phyloP scores from a whole-genome alignment of 768 basidiomycete genomes.

The Mycena maculata region DNA sequence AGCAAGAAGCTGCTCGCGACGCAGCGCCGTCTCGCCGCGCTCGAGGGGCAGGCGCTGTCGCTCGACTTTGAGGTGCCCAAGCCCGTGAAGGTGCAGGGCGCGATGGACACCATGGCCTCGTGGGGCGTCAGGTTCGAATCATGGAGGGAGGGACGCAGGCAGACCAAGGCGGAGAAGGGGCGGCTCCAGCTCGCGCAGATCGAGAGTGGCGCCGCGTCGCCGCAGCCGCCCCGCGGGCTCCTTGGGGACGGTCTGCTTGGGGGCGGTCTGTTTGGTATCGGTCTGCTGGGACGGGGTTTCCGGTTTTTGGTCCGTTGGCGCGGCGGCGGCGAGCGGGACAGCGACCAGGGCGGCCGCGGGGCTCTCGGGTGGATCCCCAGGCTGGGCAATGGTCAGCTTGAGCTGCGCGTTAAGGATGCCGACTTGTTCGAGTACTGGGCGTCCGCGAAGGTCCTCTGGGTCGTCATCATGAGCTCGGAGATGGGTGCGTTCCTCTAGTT shows the following conservation, averaged over 20 bases:
- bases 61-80: conserved; percentile 36
- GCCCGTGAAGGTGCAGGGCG: conserved; percentile 36
- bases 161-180: conserved; percentile 33
- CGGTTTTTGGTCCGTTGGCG: neutral
- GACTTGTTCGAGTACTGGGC: conserved; percentile 38
- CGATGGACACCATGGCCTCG: conserved; percentile 37
- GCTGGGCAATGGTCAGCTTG: conserved; percentile 11
- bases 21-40: conserved; percentile 34
- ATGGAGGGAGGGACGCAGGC: conserved; percentile 29
- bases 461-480: conserved; percentile 39
- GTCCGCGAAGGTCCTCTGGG: conserved; percentile 36
- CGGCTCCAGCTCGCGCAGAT: conserved; percentile 32
- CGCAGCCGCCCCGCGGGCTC: neutral
- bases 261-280: too few species aligned
- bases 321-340: neutral
- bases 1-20: conserved; percentile 28
- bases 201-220: neutral
- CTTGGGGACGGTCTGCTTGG: conserved; percentile 5
- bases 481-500: conserved; percentile 26
- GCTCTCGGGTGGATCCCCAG: neutral
- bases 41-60: conserved; percentile 36
- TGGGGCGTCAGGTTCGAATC: conserved; percentile 38
- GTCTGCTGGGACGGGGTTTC: neutral
- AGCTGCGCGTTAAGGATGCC: conserved; percentile 33
- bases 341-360: neutral